These are phyloP conservation scores for Elymus sibiricus DNA, from an alignment of 176 grass and related monocot genomes.

Conservation along the genomic window DNA sequence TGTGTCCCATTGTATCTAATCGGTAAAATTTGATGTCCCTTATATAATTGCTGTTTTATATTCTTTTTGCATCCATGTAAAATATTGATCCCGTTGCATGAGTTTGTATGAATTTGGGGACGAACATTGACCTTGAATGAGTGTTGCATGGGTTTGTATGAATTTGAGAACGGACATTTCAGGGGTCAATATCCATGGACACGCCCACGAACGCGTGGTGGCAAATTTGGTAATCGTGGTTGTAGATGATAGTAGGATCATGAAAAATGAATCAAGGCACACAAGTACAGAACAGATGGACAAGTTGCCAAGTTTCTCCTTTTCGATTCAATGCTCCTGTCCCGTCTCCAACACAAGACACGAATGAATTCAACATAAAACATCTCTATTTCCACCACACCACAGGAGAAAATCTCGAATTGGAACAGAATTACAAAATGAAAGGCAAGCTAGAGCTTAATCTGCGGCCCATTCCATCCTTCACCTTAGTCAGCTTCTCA, in stretches of 20 bases:
- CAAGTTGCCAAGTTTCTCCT: slow-evolving; percentile 2
- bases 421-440: slow-evolving; percentile 12
- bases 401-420: neutral
- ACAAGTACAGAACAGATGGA: neutral
- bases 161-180: too few species aligned
- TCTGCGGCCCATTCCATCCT: neutral
- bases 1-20: too few species aligned
- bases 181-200: too few species aligned
- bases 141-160: too few species aligned
- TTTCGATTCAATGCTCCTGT: neutral
- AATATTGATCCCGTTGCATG: too few species aligned
- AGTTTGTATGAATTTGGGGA: too few species aligned
- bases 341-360: neutral
- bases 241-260: neutral
- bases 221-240: too few species aligned
- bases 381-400: neutral
- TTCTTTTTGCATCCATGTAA: too few species aligned
- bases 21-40: too few species aligned
- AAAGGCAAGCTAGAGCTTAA: neutral
- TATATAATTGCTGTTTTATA: too few species aligned
- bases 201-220: too few species aligned
- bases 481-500: neutral
- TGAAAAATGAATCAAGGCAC: neutral
- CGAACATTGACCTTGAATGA: too few species aligned
- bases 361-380: neutral